These are phyloP conservation scores for Peniophora sp. DNA, from an alignment of 1,284 basidiomycete genomes.

Conservation along the genomic window DNA sequence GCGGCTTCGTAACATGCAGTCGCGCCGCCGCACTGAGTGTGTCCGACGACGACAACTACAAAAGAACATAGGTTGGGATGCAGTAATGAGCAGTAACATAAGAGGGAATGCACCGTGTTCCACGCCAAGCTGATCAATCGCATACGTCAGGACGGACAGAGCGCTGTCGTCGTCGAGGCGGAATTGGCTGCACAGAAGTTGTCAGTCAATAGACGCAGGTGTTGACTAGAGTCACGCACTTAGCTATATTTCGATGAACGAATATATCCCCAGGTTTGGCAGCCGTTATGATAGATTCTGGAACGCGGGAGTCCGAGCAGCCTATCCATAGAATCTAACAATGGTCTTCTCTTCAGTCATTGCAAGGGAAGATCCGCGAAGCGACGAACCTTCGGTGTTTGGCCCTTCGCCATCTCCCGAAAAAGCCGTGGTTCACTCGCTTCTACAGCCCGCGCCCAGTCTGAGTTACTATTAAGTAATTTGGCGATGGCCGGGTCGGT, in stretches of 20 bases:
- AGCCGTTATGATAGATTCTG: constrained; percentile 28
- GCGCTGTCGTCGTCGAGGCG: constrained; percentile 66
- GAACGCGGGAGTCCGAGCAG: constrained; percentile 42
- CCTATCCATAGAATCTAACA: constrained; percentile 46
- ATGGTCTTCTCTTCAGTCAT: neutral
- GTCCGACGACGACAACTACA: constrained; percentile 67
- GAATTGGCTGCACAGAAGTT: constrained; percentile 47
- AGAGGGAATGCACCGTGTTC: constrained; percentile 56
- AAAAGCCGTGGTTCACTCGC: neutral
- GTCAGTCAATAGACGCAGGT: neutral
- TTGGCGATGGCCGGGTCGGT: neutral
- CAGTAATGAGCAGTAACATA: constrained; percentile 14
- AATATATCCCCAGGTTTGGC: constrained; percentile 41
- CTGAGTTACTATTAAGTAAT: neutral
- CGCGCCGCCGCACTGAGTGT: constrained; percentile 68
- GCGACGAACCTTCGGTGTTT: constrained; percentile 1
- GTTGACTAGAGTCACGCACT: neutral
- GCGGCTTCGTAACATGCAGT: constrained; percentile 43
- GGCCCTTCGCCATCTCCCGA: constrained; percentile 1
- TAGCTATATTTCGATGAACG: constrained; percentile 33
- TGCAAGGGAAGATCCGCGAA: neutral
- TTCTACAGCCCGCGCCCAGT: constrained; percentile 1
- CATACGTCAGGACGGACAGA: constrained; percentile 68
- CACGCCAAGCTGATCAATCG: constrained; percentile 64
- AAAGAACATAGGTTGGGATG: constrained; percentile 19